Evolutionary conservation across 2,329 filamentous ascomycete genomes (phyloP).

Genomic region (Thelonectria blattea): DNA sequence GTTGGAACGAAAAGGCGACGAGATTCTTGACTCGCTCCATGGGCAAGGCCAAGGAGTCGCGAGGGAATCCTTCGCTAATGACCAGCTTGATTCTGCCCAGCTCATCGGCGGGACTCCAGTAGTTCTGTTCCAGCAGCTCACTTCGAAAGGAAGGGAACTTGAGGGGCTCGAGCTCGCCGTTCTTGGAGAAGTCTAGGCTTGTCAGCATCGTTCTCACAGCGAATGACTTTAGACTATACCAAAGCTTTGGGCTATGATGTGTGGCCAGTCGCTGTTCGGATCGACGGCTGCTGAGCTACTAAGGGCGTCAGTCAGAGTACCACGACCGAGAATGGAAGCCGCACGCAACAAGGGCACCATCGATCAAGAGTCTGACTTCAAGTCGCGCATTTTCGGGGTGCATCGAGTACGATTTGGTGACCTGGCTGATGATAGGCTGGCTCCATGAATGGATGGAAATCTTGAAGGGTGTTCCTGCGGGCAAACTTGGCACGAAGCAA

Average conservation of each 20-base stretch:
- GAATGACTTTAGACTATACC: conserved; percentile 38
- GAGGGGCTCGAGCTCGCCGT: conserved; percentile 65
- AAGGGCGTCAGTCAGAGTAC: background rate
- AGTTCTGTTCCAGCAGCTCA: conserved; percentile 70
- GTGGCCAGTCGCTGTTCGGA: conserved; percentile 57
- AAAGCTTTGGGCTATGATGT: conserved; percentile 53
- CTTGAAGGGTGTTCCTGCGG: conserved; percentile 64
- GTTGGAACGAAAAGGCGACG: conserved; percentile 82
- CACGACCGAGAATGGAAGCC: background rate
- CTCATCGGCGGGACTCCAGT: conserved; percentile 75
- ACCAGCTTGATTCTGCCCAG: conserved; percentile 78
- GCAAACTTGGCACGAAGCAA: conserved; percentile 72
- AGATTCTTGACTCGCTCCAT: conserved; percentile 75
- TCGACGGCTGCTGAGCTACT: conserved; percentile 62
- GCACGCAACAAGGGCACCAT: conserved; percentile 69
- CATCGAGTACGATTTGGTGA: conserved; percentile 62
- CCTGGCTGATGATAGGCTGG: conserved; percentile 63
- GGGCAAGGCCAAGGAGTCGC: conserved; percentile 56
- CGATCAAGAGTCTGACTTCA: conserved; percentile 71
- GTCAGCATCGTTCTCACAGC: background rate
- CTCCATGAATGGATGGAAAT: conserved; percentile 80
- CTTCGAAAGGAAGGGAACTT: conserved; percentile 75
- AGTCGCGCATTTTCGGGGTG: conserved; percentile 63
- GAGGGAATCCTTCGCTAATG: conserved; percentile 74
- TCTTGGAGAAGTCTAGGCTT: conserved; percentile 56